Evolutionary conservation across 176 grass and related monocot species (phyloP), one percentile per base, ranked within the genome.

Genomic region (Cenchrus purpureus): DNA sequence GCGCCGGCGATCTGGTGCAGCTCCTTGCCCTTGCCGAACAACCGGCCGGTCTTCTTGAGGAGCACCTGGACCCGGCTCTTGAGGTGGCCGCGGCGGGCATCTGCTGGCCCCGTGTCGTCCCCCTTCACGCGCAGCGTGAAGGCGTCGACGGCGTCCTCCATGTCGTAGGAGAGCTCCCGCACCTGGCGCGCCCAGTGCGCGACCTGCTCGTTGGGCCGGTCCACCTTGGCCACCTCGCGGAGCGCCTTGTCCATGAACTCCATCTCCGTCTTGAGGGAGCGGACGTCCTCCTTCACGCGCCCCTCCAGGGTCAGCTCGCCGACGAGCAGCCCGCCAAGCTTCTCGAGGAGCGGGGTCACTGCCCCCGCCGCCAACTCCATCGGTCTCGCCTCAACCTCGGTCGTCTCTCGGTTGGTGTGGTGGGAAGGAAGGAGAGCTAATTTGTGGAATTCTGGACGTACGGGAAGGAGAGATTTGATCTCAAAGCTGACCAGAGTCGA

Each of bases 101-200:
- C 37, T 40, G 37, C 3, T 40, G 8, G 7, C 15, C n/a, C 52
- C 5, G 15, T 40, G 37, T 40, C 15, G 1, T 14, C 42, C 3
- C 15, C 20, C 3, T 44, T 3, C 1, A 63, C 1, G 7, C 20
- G 20, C 56, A 29, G 42, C 20, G 28, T 48, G 42, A 75, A 49
- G 15, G 44, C 45, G 11, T 84, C 82, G 19, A 84, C 42, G 15
- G 46, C 52, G 15, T 84, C 82, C 29, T 84, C 82, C 55, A 48
- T 83, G 14, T 83, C 68, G 82, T 66, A 76, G 29, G 82, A 60
- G 11, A 84, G 58, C 71, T 76, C 82, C 19, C 59, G 2, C 0
- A 56, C 44, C 28, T 65, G 42, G 22, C 25, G 45, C 2, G 28
- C 46, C 78, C 46, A 80, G 45, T 22, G 7, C 5, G n/a, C 22